Evolutionary conservation across 208 protist species (phyloP).

Genomic region (Trypanosoma grayi): DNA sequence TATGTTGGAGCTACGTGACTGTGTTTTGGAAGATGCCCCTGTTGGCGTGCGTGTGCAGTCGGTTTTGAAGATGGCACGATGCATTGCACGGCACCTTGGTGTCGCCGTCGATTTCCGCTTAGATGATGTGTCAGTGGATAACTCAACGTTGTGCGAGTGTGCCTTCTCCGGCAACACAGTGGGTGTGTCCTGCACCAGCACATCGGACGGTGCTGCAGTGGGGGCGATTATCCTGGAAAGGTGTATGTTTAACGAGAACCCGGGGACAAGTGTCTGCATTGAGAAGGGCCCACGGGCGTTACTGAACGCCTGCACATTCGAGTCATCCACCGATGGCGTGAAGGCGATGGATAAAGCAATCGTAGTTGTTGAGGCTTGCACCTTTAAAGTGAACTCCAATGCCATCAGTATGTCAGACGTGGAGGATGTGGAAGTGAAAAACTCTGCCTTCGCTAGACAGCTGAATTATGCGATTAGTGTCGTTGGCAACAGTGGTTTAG

Average conservation of each 20-base stretch:
- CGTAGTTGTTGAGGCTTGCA: conserved; percentile 8
- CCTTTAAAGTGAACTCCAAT: conserved; percentile 12
- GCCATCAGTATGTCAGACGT: conserved; percentile 3
- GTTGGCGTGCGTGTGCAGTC: conserved; percentile 15
- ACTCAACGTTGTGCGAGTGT: conserved; percentile 3
- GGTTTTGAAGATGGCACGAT: conserved; percentile 10
- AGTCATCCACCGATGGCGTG: conserved; percentile 13
- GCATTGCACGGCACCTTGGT: conserved; percentile 8
- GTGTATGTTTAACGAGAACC: conserved; percentile 11
- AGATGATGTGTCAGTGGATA: background rate
- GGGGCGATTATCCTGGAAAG: conserved; percentile 6
- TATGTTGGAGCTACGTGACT: conserved; percentile 15
- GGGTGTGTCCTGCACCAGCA: conserved; percentile 10
- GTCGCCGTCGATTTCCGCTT: conserved; percentile 7
- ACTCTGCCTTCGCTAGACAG: conserved; percentile 8
- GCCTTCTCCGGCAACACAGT: conserved; percentile 12
- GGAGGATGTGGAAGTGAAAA: conserved; percentile 10
- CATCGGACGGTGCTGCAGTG: background rate
- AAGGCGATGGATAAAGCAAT: background rate
- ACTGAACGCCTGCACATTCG: conserved; percentile 8
- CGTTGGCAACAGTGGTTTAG: background rate
- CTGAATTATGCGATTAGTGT: conserved; percentile 11
- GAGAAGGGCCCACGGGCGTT: background rate
- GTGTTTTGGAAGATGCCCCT: conserved; percentile 16
- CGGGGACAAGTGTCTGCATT: background rate